Percentiles rank a stretch among this genome's conserved stretches.
phyloP scores from a whole-genome alignment of 2,329 filamentous ascomycete species.

The Phyllosticta capitalensis region DNA sequence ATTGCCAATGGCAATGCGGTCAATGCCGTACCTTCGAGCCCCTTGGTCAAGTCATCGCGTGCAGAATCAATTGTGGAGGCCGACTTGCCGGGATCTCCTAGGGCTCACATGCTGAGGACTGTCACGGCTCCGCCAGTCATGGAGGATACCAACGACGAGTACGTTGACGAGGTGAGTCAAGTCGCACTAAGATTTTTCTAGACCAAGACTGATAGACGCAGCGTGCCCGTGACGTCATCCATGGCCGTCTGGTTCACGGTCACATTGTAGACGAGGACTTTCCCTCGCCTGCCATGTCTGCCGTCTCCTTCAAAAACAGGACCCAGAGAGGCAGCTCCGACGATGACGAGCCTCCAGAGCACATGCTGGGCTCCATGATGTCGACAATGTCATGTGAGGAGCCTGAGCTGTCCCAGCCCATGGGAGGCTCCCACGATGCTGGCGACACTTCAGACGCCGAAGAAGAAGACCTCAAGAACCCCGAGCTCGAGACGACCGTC shows the following conservation, averaged over 20 bases:
- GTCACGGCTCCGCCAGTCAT: constrained; percentile 6
- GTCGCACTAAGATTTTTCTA: constrained; percentile 6
- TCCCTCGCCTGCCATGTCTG: constrained; percentile 62
- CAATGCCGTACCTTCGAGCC: constrained; percentile 7
- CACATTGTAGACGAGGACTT: constrained; percentile 94
- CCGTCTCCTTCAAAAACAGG: constrained; percentile 45
- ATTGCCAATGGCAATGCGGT: constrained; percentile 2
- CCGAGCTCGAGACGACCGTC: constrained; percentile 83
- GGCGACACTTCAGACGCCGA: constrained; percentile 82
- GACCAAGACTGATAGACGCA: constrained; percentile 13
- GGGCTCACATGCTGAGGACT: constrained; percentile 9
- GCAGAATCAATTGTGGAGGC: constrained; percentile 22
- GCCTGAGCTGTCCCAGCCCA: constrained; percentile 47
- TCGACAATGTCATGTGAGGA: constrained; percentile 60
- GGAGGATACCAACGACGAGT: constrained; percentile 41
- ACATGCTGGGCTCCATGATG: constrained; percentile 73
- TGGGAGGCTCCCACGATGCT: constrained; percentile 78
- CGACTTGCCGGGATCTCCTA: constrained; percentile 13
- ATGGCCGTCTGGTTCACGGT: constrained; percentile 81
- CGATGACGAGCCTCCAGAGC: constrained; percentile 51
- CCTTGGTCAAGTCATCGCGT: constrained; percentile 12
- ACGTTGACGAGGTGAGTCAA: constrained; percentile 54
- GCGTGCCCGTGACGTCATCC: constrained; percentile 80
- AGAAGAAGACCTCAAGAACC: constrained; percentile 75
- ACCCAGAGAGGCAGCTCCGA: constrained; percentile 36